These are phyloP conservation scores for Torulaspora indica DNA, from an alignment of 805 yeast genomes.

Conservation along the genomic window DNA sequence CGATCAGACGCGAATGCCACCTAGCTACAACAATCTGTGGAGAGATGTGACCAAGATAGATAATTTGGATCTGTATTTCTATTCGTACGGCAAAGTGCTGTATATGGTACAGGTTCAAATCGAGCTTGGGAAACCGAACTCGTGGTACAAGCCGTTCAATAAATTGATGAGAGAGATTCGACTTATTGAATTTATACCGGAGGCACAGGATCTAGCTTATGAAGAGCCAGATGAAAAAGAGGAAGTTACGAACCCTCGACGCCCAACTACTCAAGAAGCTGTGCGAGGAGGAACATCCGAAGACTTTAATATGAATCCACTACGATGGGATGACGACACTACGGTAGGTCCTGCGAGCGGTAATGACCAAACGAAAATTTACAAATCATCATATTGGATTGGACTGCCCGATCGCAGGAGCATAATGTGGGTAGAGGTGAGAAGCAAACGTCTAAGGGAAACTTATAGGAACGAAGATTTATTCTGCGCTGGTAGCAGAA, in stretches of 20 bases:
- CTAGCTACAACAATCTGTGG: conserved; percentile 31
- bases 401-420: conserved; percentile 21
- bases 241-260: neutral
- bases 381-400: conserved; percentile 20
- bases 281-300: conserved; percentile 1
- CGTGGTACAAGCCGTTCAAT: conserved; percentile 33
- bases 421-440: conserved; percentile 27
- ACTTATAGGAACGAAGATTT: conserved; percentile 25
- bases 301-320: conserved; percentile 9
- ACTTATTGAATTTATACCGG: conserved; percentile 29
- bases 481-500: conserved; percentile 24
- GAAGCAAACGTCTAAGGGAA: conserved; percentile 20
- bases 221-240: conserved; percentile 11
- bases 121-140: conserved; percentile 29
- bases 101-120: conserved; percentile 29
- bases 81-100: conserved; percentile 29
- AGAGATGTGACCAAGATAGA: conserved; percentile 24
- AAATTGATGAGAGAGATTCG: conserved; percentile 20
- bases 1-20: conserved; percentile 26
- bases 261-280: neutral
- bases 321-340: conserved; percentile 1
- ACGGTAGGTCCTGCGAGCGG: conserved; percentile 4
- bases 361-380: conserved; percentile 7
- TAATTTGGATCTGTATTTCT: conserved; percentile 25
- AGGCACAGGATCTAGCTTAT: conserved; percentile 19